A percentile compares a stretch with the other conserved stretches of the same genome.
phyloP scores from a whole-genome alignment of 2,329 filamentous ascomycete species.

The Sordariomycetes sp. region DNA sequence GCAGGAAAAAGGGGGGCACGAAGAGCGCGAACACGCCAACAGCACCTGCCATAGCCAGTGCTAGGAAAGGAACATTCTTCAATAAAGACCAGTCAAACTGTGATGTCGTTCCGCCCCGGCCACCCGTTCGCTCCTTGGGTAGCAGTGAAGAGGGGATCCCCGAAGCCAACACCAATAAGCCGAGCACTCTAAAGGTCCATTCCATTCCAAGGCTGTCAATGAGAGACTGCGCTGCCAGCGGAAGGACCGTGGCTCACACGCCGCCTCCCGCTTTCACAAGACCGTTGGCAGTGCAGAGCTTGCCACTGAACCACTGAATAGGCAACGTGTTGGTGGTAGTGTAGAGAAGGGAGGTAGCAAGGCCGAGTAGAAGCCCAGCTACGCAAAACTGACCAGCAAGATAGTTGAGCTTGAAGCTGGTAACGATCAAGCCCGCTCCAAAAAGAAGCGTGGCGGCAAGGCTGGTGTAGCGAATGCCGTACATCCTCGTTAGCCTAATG shows the following conservation, averaged over 20 bases:
- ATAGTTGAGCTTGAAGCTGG: constrained; percentile 2
- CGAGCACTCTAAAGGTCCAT: constrained; percentile 41
- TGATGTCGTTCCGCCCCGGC: constrained; percentile 10
- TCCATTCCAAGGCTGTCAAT: constrained; percentile 26
- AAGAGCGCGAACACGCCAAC: constrained; percentile 48
- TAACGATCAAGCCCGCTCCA: constrained; percentile 2
- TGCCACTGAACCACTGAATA: constrained; percentile 7
- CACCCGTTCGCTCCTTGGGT: constrained; percentile 33
- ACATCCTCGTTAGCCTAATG: neutral
- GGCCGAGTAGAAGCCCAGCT: constrained; percentile 1
- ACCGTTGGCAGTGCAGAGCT: constrained; percentile 6
- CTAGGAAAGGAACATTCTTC: constrained; percentile 35
- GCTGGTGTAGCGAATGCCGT: constrained; percentile 2
- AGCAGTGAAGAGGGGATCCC: constrained; percentile 42
- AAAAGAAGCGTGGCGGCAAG: neutral
- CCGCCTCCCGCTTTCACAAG: constrained; percentile 6
- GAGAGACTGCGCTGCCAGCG: neutral
- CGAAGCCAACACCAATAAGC: constrained; percentile 37
- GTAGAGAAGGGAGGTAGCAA: constrained; percentile 4
- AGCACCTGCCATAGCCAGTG: constrained; percentile 40
- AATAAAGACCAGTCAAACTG: constrained; percentile 40
- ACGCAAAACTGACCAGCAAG: constrained; percentile 3
- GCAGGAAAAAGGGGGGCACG: constrained; percentile 51
- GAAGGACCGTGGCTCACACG: constrained; percentile 2
- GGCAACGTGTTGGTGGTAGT: constrained; percentile 5